These are phyloP conservation scores for Fusarium sp. DNA, from an alignment of 2,329 filamentous ascomycete genomes.

Conservation along the genomic window DNA sequence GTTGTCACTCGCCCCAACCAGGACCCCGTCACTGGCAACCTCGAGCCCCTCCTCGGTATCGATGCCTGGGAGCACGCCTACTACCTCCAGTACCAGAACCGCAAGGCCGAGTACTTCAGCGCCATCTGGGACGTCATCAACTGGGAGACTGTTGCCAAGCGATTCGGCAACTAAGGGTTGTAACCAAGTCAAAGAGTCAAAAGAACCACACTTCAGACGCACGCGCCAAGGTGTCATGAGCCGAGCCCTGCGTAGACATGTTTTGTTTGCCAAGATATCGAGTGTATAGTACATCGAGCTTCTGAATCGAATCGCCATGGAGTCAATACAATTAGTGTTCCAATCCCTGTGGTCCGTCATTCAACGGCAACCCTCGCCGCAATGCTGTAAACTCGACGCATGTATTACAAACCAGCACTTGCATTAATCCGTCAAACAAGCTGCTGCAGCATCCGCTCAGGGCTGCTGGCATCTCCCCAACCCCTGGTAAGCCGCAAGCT, in stretches of 20 bases:
- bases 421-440: not conserved
- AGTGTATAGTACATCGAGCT: constrained; percentile 37
- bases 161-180: constrained; percentile 63
- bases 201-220: not conserved
- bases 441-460: constrained; percentile 9
- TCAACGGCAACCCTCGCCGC: not conserved
- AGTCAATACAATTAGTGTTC: constrained; percentile 17
- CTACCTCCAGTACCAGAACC: constrained; percentile 96
- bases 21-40: constrained; percentile 87
- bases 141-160: constrained; percentile 90
- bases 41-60: constrained; percentile 85
- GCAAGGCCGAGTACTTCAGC: constrained; percentile 95
- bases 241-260: constrained; percentile 4
- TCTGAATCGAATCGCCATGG: constrained; percentile 19
- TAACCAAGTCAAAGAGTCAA: not conserved
- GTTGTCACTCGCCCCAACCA: constrained; percentile 85
- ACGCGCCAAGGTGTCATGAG: not conserved
- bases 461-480: constrained; percentile 45
- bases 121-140: constrained; percentile 96
- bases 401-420: not conserved
- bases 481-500: constrained; percentile 49
- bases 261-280: constrained; percentile 33
- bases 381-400: not conserved
- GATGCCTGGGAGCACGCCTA: constrained; percentile 98
- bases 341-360: not conserved